Base-by-base conservation (phyloP, 495 filamentous ascomycete species). In the Penicillium silybi region DNA sequence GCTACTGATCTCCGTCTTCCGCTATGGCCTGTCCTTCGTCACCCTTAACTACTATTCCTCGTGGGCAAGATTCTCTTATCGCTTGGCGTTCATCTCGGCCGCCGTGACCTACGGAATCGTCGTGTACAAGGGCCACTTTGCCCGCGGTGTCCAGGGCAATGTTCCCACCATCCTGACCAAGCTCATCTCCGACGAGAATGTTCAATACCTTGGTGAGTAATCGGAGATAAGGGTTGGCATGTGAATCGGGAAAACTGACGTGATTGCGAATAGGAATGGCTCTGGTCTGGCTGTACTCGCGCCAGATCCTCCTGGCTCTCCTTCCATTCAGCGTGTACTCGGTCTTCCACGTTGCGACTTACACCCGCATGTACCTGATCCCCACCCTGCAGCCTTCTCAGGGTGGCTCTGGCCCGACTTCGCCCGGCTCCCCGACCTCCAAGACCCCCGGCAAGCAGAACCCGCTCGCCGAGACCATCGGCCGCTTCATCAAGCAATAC, bases 261-360 rank as follows among this genome's bases (percentile, higher is more conserved):
- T 50, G 57, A 29, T 48, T 32, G 17, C 37, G 18, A 18, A 50
- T 59, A 97, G 93, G 80, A 55, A 91, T 97, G 90, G 92, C 95
- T 41, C 77, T 97, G 42, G 82, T 97, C 53, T 97, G 95, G 95
- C 88, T 98, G 57, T 86, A 95, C 70, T 82, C 85, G 19, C 88
- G 88, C 57, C 92, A 97, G 72, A 84, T 95, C 57, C 82, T 88
- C 13, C 79, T 96, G 54, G 93, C 95, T 27, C 83, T 98, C 58
- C 81, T 97, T 41, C 93, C 93, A 3, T 97, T 95, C 74, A 86
- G 85, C 54, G 90, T 98, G 65, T 98, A 98, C 80, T 96, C 92
- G 56, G 74, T 97, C 71, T 98, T 98, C 85, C 93, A 98, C 74
- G 89, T 97, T 52, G 85, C 90, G 23, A 96, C 93, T 43, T 81